Conservation (phyloP, 345 rosid genomes). For the Pseudoturritis turrita region DNA sequence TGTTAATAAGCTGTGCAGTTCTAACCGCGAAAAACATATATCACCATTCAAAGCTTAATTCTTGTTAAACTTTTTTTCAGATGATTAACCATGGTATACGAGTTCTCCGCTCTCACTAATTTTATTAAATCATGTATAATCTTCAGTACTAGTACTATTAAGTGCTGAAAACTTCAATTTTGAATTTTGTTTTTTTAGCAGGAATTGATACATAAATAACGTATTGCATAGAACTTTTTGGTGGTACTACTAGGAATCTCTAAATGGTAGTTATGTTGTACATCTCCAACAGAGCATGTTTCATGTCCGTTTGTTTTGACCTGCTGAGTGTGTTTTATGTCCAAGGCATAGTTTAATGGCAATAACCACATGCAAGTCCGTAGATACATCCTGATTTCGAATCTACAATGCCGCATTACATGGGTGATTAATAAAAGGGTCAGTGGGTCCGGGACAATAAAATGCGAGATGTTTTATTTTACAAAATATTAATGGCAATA, state of each 20-base stretch:
- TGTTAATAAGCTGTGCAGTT: neutral
- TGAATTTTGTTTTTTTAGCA: neutral
- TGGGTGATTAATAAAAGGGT: neutral
- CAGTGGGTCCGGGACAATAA: neutral
- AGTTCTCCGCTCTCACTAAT: neutral
- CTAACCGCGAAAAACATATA: neutral
- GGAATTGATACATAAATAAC: neutral
- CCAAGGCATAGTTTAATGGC: neutral
- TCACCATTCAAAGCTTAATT: neutral
- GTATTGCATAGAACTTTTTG: neutral
- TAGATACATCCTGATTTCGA: neutral
- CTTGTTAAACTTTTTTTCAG: no score
- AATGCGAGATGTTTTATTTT: neutral
- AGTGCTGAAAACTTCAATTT: neutral
- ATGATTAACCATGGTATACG: no score
- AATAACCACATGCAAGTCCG: conserved; percentile 14
- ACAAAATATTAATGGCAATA: conserved; percentile 18
- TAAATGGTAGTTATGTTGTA: neutral
- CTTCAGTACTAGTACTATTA: neutral
- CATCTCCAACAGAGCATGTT: neutral
- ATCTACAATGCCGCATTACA: neutral
- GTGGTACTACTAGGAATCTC: neutral
- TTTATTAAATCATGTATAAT: neutral
- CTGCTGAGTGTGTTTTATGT: neutral
- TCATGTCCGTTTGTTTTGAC: neutral